These are phyloP conservation scores for Candida frijolesensis DNA, from an alignment of 1,139 yeast species.

Conservation along the genomic window DNA sequence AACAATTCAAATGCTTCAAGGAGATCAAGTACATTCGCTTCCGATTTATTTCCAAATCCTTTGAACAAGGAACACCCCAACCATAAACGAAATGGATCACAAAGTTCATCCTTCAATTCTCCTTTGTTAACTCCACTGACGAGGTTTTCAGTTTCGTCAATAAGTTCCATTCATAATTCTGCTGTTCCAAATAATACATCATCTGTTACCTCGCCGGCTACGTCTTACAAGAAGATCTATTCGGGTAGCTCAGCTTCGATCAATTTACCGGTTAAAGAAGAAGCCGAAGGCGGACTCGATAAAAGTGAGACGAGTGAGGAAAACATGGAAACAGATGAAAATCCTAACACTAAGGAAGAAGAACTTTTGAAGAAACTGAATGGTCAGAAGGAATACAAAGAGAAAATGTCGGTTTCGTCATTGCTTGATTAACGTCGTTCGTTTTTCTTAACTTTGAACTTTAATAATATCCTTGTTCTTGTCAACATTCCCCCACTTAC, in stretches of 20 bases:
- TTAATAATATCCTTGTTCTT: not conserved
- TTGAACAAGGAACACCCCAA: constrained; percentile 17
- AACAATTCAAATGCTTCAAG: constrained; percentile 20
- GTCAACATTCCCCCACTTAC: not conserved
- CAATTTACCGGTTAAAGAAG: constrained; percentile 12
- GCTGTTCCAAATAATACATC: constrained; percentile 7
- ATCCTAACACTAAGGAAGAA: not conserved
- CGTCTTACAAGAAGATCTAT: constrained; percentile 11
- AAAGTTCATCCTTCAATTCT: constrained; percentile 35
- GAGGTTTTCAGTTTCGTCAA: constrained; percentile 31
- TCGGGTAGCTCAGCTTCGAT: constrained; percentile 14
- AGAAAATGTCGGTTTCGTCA: constrained; percentile 14
- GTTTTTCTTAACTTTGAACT: not conserved
- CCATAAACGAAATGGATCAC: constrained; percentile 34
- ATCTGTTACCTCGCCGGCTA: constrained; percentile 9
- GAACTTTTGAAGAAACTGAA: not conserved
- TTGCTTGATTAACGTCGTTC: constrained; percentile 11
- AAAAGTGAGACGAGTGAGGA: constrained; percentile 3
- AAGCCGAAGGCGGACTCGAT: constrained; percentile 9
- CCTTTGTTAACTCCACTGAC: constrained; percentile 31
- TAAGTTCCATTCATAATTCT: constrained; percentile 20
- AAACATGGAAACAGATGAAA: not conserved
- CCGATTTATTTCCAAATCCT: constrained; percentile 46
- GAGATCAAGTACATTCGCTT: constrained; percentile 42
- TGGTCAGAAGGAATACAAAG: constrained; percentile 1